phyloP scores from a whole-genome alignment of 495 filamentous ascomycete species.

The Daldinia loculata region DNA sequence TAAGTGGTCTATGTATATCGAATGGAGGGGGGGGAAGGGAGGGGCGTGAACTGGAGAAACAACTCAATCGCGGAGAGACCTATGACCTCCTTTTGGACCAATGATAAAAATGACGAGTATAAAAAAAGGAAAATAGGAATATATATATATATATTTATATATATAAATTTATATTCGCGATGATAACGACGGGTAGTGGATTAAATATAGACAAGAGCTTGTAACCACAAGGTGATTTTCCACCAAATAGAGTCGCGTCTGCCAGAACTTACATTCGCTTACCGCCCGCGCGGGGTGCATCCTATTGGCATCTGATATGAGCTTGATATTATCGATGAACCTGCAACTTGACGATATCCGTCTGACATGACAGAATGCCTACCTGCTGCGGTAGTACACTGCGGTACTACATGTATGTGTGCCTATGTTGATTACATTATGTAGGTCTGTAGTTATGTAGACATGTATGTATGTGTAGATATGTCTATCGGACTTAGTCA shows the following conservation, averaged over 20 bases:
- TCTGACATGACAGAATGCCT: conserved; percentile 4
- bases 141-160: conserved; percentile 1
- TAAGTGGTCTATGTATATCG: conserved; percentile 1
- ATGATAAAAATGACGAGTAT: not conserved
- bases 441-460: not conserved
- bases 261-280: conserved; percentile 13
- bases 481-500: not conserved
- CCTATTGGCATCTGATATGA: conserved; percentile 24
- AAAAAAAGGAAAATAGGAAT: not conserved
- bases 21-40: not conserved
- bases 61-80: conserved; percentile 14
- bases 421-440: not conserved
- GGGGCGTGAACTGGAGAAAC: not conserved
- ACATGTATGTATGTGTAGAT: not conserved
- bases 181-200: conserved; percentile 7
- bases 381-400: not conserved
- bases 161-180: conserved; percentile 5
- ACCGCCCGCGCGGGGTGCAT: conserved; percentile 39
- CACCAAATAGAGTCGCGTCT: conserved; percentile 28
- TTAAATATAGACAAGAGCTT: conserved; percentile 32
- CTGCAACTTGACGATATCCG: not conserved
- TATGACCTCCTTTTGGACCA: conserved; percentile 8
- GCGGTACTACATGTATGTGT: not conserved
- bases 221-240: conserved; percentile 6
- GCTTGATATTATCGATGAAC: conserved; percentile 1